Percentiles rank a stretch among this genome's conserved stretches.
phyloP scores from a whole-genome alignment of 2,329 filamentous ascomycete species.

The Xenoacremonium recifei region DNA sequence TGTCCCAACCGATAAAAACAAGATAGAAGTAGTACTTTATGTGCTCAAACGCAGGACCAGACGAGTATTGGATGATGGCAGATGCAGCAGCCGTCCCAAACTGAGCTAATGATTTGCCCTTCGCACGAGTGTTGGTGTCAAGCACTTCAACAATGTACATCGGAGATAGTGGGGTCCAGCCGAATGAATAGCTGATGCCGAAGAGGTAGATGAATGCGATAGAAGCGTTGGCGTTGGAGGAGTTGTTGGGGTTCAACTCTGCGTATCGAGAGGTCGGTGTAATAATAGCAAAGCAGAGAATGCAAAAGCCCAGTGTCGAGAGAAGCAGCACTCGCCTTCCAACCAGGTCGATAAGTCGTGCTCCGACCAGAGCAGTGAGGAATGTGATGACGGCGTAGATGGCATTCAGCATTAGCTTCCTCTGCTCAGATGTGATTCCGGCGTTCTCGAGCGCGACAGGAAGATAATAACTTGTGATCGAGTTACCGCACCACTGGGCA shows the following conservation, averaged over 20 bases:
- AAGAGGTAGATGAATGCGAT: slow-evolving; percentile 48
- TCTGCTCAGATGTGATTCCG: slow-evolving; percentile 39
- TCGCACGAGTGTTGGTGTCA: slow-evolving; percentile 4
- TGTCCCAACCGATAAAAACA: slow-evolving; percentile 32
- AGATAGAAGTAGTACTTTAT: slow-evolving; percentile 38
- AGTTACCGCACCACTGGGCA: slow-evolving; percentile 45
- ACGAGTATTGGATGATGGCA: slow-evolving; percentile 1
- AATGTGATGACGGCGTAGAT: slow-evolving; percentile 52
- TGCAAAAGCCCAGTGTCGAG: slow-evolving; percentile 47
- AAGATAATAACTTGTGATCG: slow-evolving; percentile 49
- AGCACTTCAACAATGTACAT: slow-evolving; percentile 4
- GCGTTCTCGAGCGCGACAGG: slow-evolving; percentile 48
- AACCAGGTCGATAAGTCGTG: slow-evolving; percentile 46
- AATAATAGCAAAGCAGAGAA: slow-evolving; percentile 51
- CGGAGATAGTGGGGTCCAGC: background rate
- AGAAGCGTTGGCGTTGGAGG: slow-evolving; percentile 46
- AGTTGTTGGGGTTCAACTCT: slow-evolving; percentile 30
- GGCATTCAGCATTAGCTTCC: slow-evolving; percentile 49
- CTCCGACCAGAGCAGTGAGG: slow-evolving; percentile 47
- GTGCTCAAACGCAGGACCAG: slow-evolving; percentile 1
- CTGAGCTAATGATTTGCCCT: slow-evolving; percentile 1
- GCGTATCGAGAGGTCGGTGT: slow-evolving; percentile 25
- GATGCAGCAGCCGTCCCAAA: background rate
- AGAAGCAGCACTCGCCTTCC: slow-evolving; percentile 54
- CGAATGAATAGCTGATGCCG: slow-evolving; percentile 1